Percentiles rank a stretch among this genome's conserved stretches.
phyloP scores from a whole-genome alignment of 1,284 basidiomycete species.

The Puccinia coronata region DNA sequence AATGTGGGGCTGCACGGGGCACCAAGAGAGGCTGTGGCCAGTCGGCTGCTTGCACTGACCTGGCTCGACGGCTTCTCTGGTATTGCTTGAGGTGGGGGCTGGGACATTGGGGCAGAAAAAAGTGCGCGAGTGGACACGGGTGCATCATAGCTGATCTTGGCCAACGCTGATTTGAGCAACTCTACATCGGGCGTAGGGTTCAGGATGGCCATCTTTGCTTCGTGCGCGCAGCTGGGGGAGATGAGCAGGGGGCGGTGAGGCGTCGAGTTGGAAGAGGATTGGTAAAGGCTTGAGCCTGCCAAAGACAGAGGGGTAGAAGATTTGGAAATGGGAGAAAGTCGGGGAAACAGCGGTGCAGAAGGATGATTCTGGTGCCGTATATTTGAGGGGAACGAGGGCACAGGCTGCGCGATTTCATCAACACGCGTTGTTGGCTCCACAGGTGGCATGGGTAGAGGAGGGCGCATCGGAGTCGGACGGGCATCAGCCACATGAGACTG shows the following conservation, averaged over 20 bases:
- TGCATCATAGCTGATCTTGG: no score
- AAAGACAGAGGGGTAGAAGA: conserved; percentile 12
- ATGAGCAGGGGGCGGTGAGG: conserved; percentile 28
- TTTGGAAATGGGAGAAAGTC: conserved; percentile 29
- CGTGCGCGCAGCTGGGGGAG: conserved; percentile 1
- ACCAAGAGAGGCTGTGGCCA: neutral
- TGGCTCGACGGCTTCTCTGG: neutral
- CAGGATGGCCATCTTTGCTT: neutral
- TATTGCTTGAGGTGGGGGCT: neutral
- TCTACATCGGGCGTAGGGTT: neutral
- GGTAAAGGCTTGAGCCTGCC: neutral
- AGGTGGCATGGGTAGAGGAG: neutral
- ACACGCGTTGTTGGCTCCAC: neutral
- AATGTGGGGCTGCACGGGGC: conserved; percentile 4
- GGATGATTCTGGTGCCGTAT: no score
- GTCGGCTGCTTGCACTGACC: neutral
- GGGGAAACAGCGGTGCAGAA: neutral
- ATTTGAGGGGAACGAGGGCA: neutral
- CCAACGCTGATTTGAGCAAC: neutral
- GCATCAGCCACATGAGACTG: neutral
- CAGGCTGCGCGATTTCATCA: neutral
- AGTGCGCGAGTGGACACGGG: conserved; percentile 6
- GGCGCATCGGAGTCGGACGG: neutral
- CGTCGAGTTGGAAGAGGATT: neutral
- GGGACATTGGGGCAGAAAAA: neutral